Conservation (phyloP, 2,329 filamentous ascomycete species). For the Fusarium anguioides region DNA sequence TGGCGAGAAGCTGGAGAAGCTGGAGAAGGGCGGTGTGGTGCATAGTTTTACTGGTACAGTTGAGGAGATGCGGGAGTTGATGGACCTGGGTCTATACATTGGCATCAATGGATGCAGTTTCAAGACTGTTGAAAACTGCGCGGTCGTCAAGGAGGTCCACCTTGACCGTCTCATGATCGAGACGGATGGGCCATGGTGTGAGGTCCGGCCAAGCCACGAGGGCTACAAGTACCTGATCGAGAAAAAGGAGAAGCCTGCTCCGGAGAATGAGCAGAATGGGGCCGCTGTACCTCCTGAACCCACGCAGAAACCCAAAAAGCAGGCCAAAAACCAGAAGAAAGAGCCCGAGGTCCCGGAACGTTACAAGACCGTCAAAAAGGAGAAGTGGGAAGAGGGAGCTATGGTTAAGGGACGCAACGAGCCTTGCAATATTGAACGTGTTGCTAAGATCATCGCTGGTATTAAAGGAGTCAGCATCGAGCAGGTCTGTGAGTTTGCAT, state of each 20-base stretch:
- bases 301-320: slow-evolving; percentile 49
- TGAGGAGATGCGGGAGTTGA: slow-evolving; percentile 84
- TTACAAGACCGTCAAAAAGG: slow-evolving; percentile 92
- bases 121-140: slow-evolving; percentile 92
- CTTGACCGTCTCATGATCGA: slow-evolving; percentile 89
- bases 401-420: slow-evolving; percentile 98
- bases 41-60: slow-evolving; percentile 93
- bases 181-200: slow-evolving; percentile 98
- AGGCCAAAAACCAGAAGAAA: slow-evolving; percentile 64
- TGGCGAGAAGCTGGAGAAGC: slow-evolving; percentile 67
- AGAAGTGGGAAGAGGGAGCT: slow-evolving; percentile 86
- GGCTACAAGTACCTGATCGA: slow-evolving; percentile 76
- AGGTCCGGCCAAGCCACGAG: slow-evolving; percentile 89
- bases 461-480: slow-evolving; percentile 84
- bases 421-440: slow-evolving; percentile 84
- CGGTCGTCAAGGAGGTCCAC: slow-evolving; percentile 82
- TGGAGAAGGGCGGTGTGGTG: slow-evolving; percentile 84
- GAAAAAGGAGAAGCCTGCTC: slow-evolving; percentile 46
- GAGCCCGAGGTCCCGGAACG: slow-evolving; percentile 75
- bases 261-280: slow-evolving; percentile 44
- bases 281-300: slow-evolving; percentile 18
- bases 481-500: slow-evolving; percentile 86
- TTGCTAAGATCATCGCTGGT: slow-evolving; percentile 88
- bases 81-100: slow-evolving; percentile 85
- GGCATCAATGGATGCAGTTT: slow-evolving; percentile 97